phyloP scores from a whole-genome alignment of 1,284 basidiomycete genomes.

The Malassezia nana region DNA sequence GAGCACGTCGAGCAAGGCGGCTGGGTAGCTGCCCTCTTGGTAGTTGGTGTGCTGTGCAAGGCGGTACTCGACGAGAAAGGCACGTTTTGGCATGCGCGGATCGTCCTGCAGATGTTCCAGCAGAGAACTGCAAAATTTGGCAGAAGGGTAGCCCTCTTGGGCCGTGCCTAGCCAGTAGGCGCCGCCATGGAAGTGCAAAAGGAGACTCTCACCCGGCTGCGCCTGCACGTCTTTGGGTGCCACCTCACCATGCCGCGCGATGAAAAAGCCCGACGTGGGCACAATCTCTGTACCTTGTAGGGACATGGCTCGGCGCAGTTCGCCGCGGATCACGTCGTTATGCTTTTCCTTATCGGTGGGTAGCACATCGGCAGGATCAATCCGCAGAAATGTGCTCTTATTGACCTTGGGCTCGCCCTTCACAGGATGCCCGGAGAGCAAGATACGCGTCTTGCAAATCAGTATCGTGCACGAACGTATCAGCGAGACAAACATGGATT shows the following conservation, averaged over 20 bases:
- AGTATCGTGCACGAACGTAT: constrained; percentile 31
- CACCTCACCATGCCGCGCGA: constrained; percentile 6
- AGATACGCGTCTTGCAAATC: constrained; percentile 36
- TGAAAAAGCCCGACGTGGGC: constrained; percentile 38
- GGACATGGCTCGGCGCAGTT: constrained; percentile 29
- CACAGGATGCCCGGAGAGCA: constrained; percentile 25
- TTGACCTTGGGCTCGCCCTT: constrained; percentile 34
- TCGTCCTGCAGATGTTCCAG: neutral
- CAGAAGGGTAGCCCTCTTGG: constrained; percentile 8
- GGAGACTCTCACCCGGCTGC: constrained; percentile 27
- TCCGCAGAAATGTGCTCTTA: constrained; percentile 34
- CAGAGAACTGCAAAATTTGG: neutral
- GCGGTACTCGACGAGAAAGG: constrained; percentile 41
- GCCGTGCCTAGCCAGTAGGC: constrained; percentile 33
- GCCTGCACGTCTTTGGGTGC: constrained; percentile 10
- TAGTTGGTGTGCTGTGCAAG: constrained; percentile 30
- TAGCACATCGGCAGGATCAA: constrained; percentile 22
- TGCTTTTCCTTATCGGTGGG: neutral
- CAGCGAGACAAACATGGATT: constrained; percentile 32
- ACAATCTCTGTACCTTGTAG: constrained; percentile 23
- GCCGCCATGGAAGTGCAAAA: constrained; percentile 39
- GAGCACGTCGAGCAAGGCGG: constrained; percentile 36
- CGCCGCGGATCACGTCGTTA: constrained; percentile 25
- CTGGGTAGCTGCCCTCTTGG: constrained; percentile 33
- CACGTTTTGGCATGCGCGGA: constrained; percentile 11